Evolutionary conservation across 2,329 filamentous ascomycete genomes (phyloP).

Genomic region (Colletotrichum abscissum): DNA sequence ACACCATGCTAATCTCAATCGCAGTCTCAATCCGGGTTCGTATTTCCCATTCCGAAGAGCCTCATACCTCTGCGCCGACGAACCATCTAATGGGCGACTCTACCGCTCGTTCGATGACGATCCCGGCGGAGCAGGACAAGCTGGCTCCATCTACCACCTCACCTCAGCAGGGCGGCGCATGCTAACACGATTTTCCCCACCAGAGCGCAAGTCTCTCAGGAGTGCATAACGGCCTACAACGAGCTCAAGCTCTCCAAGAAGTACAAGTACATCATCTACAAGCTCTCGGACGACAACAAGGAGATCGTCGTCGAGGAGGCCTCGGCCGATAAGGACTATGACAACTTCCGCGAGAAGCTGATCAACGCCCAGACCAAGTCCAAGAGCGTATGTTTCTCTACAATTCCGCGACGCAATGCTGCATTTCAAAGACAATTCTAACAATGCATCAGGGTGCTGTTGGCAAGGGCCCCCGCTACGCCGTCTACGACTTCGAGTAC

Average conservation of each 20-base stretch:
- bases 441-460: slow-evolving; percentile 58
- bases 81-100: slow-evolving; percentile 20
- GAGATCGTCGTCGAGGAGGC: slow-evolving; percentile 84
- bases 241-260: slow-evolving; percentile 85
- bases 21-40: slow-evolving; percentile 77
- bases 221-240: slow-evolving; percentile 80
- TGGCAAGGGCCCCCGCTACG: slow-evolving; percentile 81
- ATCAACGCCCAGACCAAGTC: slow-evolving; percentile 78
- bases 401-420: slow-evolving; percentile 12
- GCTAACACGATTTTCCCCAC: slow-evolving; percentile 24
- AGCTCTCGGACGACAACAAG: slow-evolving; percentile 85
- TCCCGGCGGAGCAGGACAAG: slow-evolving; percentile 33
- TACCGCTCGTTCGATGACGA: slow-evolving; percentile 30
- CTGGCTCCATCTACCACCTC: slow-evolving; percentile 27
- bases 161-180: slow-evolving; percentile 13
- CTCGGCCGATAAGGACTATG: slow-evolving; percentile 75
- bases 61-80: slow-evolving; percentile 15
- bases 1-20: slow-evolving; percentile 27
- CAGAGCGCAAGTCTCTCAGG: slow-evolving; percentile 78
- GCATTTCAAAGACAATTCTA: neutral
- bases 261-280: slow-evolving; percentile 90
- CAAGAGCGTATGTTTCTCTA: slow-evolving; percentile 66
- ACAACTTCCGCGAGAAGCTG: slow-evolving; percentile 80
- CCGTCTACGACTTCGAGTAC: slow-evolving; percentile 88
- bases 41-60: slow-evolving; percentile 43